Base-by-base conservation (phyloP, 2,329 filamentous ascomycete genomes). In the Nigrospora osmanthi region DNA sequence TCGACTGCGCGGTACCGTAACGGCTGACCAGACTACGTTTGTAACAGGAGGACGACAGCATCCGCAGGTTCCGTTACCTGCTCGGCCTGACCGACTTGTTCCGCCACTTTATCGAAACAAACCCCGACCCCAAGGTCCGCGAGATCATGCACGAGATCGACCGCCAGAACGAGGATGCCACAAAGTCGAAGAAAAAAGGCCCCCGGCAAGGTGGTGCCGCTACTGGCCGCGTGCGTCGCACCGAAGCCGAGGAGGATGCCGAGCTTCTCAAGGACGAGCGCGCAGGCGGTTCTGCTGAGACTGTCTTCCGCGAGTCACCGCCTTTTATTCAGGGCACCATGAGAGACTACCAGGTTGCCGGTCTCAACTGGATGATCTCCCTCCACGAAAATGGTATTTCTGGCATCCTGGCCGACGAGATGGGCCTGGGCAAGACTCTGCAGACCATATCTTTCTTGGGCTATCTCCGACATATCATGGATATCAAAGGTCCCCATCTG, bases 381-480 rank as follows among this genome's bases (percentile, higher is more conserved):
- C 76, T 98, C 6, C 93, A 98, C 58, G 93, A 98, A 66, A 98
- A 98, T 58, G 93, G 93, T 71, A 98, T 98, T 54, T 97, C 91
- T 16, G 93, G 93, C 54, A 98, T 98, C 51, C 73, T 98, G 41
- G 93, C 93, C 49, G 93, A 98, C 60, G 93, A 98, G 69, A 98
- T 98, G 93, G 93, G 93, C 66, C 75, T 98, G 16, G 93, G 93
- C 58, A 98, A 98, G 73, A 98, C 93, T 1, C 69, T 98, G 28
- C 93, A 98, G 67, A 98, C 93, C 1, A 98, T 98, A 48, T 86
- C 93, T 2, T 98, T 98, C 68, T 70, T 98, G 32, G 93, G 93
- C 3, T 98, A 98, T 61, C 73, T 98, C 37, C 83, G 93, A 58
- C 93, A 95, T 66, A 81, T 96, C 49, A 85, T 88, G 66, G 89